Base-by-base conservation (phyloP, 1,139 yeast species). In the Debaryomyces singareniensis region DNA sequence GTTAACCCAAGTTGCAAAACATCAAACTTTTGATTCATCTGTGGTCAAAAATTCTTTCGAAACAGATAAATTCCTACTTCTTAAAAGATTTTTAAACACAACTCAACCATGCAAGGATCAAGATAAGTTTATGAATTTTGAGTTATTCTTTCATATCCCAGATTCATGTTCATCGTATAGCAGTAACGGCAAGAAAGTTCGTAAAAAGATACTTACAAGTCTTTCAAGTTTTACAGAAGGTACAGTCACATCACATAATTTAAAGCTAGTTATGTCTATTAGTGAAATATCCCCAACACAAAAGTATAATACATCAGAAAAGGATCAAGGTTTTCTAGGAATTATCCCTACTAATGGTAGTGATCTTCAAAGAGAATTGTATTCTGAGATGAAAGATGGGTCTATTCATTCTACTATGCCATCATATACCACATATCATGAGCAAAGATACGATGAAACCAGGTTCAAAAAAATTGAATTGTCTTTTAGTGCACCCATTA, bases 401-500 rank as follows among this genome's bases (percentile, higher is more conserved):
- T n/a, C 10, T 14, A 15, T 26, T 16, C 7, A 18, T n/a, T 18
- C 21, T 25, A 31, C 24, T 10, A 18, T 34, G 11, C 45, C 45
- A 5, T 33, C 32, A 5, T 38, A 35, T 26, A 29, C 43, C 13
- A 34, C 42, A 5, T 35, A 29, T 28, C 45, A 39, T 20, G 33
- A 29, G 20, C 24, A 34, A 18, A 30, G 32, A 15, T 29, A 31
- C 15, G 38, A 29, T 3, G 14, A 29, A 3, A 27, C 35, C 3
- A 35, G 36, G 15, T 43, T 25, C 26, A 38, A 34, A 20, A 36
- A 31, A 24, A 38, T 40, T 4, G 49, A 43, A 18, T 33, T 44
- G n/a, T 38, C 45, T 2, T 43, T 41, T 29, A 28, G 44, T 5
- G 26, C 38, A 4, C 45, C 48, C 4, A 34, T 44, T n/a, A 30